phyloP scores from a whole-genome alignment of 148 eudicot species.

The Persicaria maculosa region DNA sequence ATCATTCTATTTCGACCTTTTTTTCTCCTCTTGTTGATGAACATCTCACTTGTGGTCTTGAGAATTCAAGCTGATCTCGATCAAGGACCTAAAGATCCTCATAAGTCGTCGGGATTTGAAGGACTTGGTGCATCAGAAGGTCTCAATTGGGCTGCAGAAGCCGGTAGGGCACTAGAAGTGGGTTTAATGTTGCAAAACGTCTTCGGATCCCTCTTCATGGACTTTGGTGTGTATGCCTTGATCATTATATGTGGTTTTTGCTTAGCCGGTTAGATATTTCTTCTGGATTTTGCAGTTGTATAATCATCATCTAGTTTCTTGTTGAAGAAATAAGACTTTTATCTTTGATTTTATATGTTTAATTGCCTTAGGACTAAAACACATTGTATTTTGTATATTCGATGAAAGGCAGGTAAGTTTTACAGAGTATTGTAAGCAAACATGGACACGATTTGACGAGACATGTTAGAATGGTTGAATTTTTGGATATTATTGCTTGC shows the following conservation, averaged over 20 bases:
- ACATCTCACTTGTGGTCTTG: conserved; percentile 43
- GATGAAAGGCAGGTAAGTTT: conserved; percentile 1
- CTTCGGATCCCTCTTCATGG: conserved; percentile 50
- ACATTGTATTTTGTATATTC: conserved; percentile 3
- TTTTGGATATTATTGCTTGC: neutral
- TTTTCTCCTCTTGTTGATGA: conserved; percentile 52
- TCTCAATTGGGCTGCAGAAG: conserved; percentile 41
- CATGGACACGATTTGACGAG: neutral
- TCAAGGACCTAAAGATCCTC: conserved; percentile 20
- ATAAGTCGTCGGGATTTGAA: conserved; percentile 22
- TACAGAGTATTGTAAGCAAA: neutral
- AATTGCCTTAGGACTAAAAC: neutral
- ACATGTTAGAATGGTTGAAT: neutral
- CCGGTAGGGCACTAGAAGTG: conserved; percentile 56
- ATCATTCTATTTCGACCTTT: conserved; percentile 58
- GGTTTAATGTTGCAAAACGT: conserved; percentile 58
- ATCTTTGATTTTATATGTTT: neutral
- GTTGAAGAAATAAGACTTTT: neutral
- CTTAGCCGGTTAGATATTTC: conserved; percentile 23
- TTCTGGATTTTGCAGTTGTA: conserved; percentile 3
- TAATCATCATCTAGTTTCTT: neutral
- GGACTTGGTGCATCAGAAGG: conserved; percentile 33
- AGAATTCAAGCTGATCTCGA: conserved; percentile 32
- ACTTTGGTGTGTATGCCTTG: conserved; percentile 53
- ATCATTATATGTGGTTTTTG: conserved; percentile 53